Evolutionary conservation across 176 grass and related monocot genomes (phyloP).

Genomic region (Dactylis glomerata): DNA sequence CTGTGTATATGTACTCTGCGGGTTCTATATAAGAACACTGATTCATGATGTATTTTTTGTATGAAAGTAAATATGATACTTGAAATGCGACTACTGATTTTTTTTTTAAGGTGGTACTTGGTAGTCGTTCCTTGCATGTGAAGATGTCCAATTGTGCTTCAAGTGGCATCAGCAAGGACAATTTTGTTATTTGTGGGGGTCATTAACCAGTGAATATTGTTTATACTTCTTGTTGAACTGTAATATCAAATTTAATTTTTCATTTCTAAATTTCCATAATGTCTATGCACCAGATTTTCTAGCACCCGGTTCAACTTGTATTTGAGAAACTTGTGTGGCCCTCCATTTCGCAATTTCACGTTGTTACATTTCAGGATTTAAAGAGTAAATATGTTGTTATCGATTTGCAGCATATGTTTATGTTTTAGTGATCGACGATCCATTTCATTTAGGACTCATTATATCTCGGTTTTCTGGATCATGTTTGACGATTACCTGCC

Average conservation of each 20-base stretch:
- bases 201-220: background rate
- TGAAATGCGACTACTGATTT: background rate
- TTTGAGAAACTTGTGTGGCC: background rate
- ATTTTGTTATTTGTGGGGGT: background rate
- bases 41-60: background rate
- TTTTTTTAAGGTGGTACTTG: background rate
- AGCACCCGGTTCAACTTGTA: background rate
- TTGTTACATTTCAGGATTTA: background rate
- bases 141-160: too few relatives aligned
- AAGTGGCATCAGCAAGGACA: background rate
- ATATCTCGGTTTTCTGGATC: too few relatives aligned
- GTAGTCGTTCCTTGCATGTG: too few relatives aligned
- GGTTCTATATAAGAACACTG: background rate
- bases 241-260: background rate
- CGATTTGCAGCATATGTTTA: background rate
- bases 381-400: background rate
- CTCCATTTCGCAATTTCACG: background rate
- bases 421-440: too few relatives aligned
- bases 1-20: background rate
- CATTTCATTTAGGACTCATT: too few relatives aligned
- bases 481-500: too few relatives aligned
- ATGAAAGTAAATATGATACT: background rate
- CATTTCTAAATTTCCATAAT: background rate
- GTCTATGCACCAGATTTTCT: background rate
- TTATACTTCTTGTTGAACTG: background rate